These are phyloP conservation scores for Phaffia tasmanica DNA, from an alignment of 768 basidiomycete genomes.

Conservation along the genomic window DNA sequence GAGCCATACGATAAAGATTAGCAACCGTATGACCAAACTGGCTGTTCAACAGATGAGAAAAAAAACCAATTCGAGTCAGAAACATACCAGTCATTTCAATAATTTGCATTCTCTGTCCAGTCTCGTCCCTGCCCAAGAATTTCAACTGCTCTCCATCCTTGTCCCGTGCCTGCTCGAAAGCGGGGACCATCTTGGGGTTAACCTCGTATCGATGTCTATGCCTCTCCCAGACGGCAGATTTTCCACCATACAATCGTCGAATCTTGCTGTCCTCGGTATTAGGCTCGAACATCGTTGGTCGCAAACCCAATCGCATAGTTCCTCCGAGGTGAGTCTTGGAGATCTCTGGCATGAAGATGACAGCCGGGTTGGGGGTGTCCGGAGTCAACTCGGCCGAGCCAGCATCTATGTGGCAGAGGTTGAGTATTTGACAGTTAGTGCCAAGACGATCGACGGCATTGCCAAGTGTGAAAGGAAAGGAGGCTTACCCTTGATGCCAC, in stretches of 20 bases:
- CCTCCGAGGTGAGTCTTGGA: slow-evolving; percentile 97
- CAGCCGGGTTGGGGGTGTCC: slow-evolving; percentile 52
- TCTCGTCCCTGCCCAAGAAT: slow-evolving; percentile 83
- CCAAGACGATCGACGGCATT: background rate
- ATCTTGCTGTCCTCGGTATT: slow-evolving; percentile 54
- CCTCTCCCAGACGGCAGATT: slow-evolving; percentile 79
- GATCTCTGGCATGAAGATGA: slow-evolving; percentile 99
- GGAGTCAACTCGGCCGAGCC: slow-evolving; percentile 71
- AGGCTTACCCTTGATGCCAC: slow-evolving; percentile 53
- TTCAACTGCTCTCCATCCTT: slow-evolving; percentile 52
- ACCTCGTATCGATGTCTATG: slow-evolving; percentile 95
- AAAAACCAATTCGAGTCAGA: background rate
- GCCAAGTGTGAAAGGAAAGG: background rate
- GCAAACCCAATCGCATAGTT: slow-evolving; percentile 97
- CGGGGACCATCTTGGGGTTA: slow-evolving; percentile 72
- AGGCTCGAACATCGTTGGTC: slow-evolving; percentile 81
- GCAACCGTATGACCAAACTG: background rate
- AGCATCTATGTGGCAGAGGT: slow-evolving; percentile 47
- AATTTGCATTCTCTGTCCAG: slow-evolving; percentile 94
- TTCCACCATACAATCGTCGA: slow-evolving; percentile 71
- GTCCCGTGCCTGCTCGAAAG: slow-evolving; percentile 42
- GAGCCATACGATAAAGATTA: background rate
- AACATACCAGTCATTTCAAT: slow-evolving; percentile 68
- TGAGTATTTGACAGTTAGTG: background rate
- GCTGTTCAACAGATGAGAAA: background rate